These are phyloP conservation scores for Golubevia pallescens DNA, from an alignment of 1,284 basidiomycete species.

Conservation along the genomic window DNA sequence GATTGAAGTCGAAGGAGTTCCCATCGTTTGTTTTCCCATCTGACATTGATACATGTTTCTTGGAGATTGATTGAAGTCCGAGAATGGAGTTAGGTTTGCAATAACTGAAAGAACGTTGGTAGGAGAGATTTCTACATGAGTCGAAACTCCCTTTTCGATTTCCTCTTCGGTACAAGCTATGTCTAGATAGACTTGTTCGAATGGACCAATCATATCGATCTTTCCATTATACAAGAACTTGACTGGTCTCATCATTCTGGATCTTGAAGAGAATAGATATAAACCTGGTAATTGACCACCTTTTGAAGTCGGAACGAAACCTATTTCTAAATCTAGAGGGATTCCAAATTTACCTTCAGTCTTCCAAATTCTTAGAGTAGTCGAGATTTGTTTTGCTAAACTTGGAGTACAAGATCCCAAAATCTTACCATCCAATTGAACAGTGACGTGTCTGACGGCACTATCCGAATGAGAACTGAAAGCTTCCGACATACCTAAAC, in stretches of 20 bases:
- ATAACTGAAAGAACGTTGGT: slow-evolving; percentile 58
- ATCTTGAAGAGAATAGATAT: slow-evolving; percentile 57
- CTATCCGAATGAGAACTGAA: slow-evolving; percentile 25
- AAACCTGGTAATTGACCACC: slow-evolving; percentile 61
- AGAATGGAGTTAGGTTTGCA: slow-evolving; percentile 61
- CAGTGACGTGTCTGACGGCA: slow-evolving; percentile 41
- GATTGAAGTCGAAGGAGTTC: slow-evolving; percentile 56
- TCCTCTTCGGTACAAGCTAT: slow-evolving; percentile 54
- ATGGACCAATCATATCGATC: slow-evolving; percentile 57
- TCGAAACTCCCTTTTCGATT: slow-evolving; percentile 44
- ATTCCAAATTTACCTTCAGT: slow-evolving; percentile 45
- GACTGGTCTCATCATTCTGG: slow-evolving; percentile 62
- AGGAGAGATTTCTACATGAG: slow-evolving; percentile 52
- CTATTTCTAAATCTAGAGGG: slow-evolving; percentile 60
- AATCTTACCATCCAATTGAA: slow-evolving; percentile 59
- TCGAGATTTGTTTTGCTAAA: slow-evolving; percentile 57
- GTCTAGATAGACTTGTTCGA: slow-evolving; percentile 63
- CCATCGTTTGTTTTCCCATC: slow-evolving; percentile 65
- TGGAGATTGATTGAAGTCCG: slow-evolving; percentile 62
- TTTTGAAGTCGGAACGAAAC: slow-evolving; percentile 55
- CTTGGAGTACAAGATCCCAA: slow-evolving; percentile 54
- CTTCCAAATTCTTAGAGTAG: slow-evolving; percentile 57
- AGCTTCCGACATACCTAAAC: slow-evolving; percentile 55
- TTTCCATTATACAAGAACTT: slow-evolving; percentile 51
- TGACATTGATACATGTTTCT: slow-evolving; percentile 62